Conservation (phyloP, 176 grass and related monocot genomes). For the Aegilops bicornis region DNA sequence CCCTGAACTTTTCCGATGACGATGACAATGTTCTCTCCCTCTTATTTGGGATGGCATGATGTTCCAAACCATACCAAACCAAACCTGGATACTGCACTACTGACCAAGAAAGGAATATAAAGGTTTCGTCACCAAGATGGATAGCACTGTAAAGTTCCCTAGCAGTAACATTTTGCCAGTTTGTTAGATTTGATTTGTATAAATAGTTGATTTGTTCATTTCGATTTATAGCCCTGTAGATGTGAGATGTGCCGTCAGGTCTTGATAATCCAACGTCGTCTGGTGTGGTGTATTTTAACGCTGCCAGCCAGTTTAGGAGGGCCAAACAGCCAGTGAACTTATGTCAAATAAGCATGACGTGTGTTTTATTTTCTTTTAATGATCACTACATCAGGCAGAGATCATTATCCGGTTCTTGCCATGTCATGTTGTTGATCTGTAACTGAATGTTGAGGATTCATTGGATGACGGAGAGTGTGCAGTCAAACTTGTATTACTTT, state of each 20-base stretch:
- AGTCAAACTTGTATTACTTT: neutral
- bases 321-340: slow-evolving; percentile 18
- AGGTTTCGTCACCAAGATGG: slow-evolving; percentile 9
- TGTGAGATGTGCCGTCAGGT: slow-evolving; percentile 46
- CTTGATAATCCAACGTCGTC: slow-evolving; percentile 23
- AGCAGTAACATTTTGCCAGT: slow-evolving; percentile 36
- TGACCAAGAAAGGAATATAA: slow-evolving; percentile 44
- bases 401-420: neutral
- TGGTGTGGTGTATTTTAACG: slow-evolving; percentile 37
- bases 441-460: neutral
- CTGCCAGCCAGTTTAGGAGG: slow-evolving; percentile 34
- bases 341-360: slow-evolving; percentile 31
- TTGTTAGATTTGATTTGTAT: slow-evolving; percentile 46
- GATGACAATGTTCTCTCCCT: neutral
- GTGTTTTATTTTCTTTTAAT: slow-evolving; percentile 7
- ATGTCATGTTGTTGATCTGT: neutral
- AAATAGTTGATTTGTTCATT: slow-evolving; percentile 51
- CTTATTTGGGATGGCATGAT: neutral
- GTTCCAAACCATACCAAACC: neutral
- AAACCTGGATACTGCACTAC: slow-evolving; percentile 15
- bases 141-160: slow-evolving; percentile 46
- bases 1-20: slow-evolving; percentile 79
- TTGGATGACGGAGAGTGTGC: neutral
- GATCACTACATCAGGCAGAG: neutral
- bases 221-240: slow-evolving; percentile 45